Evolutionary conservation across 1,139 yeast species (phyloP), one percentile per base, ranked within the genome.

Genomic region (Yamadazyma atmosphaerica): DNA sequence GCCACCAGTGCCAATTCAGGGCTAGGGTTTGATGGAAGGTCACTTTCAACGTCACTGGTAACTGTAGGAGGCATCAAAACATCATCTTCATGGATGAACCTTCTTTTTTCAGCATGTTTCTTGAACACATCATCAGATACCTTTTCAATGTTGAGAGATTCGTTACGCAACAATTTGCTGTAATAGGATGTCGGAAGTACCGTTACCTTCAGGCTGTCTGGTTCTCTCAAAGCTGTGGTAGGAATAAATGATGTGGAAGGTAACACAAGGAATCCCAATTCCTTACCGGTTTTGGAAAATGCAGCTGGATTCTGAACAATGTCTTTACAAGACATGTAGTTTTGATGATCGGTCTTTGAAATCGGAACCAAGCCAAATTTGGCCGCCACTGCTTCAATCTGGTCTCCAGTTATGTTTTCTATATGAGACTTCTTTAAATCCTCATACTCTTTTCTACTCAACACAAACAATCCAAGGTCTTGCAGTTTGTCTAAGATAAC

Each of bases 151-250:
- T 68, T 61, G 47, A 73, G 51, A 2, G 63, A 49, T 41, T 72
- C 78, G 35, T 65, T 64, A 39, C 66, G 68, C 14, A 77, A 58
- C 45, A 83, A 60, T 54, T 79, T 79, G 47, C 74, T 74, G 57
- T 81, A 84, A 54, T 83, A 83, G 3, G 80, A 71, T 7, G 74
- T 65, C 11, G 90, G 89, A 27, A 84, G 55, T 6, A 82, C 80
- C 39, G 81, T 81, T 26, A 82, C 82, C 47, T 77, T 77, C 10
- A 65, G 61, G n/a, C 70, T 59, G 43, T 81, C 86, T 2, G 85
- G 79, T 7, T 59, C 60, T 50, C 76, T 71, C 9, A 77, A 73
- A 23, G 74, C 72, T 2, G 82, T 79, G 0, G 86, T 81, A 2
- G 86, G 79, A 43, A 83, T 62, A 49, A 76, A 82, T 3, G 81